Percentiles rank a stretch among this genome's conserved stretches.
These are phyloP conservation scores for Sclerotinia subarctica DNA, from an alignment of 2,329 filamentous ascomycete species.

Conservation along the genomic window DNA sequence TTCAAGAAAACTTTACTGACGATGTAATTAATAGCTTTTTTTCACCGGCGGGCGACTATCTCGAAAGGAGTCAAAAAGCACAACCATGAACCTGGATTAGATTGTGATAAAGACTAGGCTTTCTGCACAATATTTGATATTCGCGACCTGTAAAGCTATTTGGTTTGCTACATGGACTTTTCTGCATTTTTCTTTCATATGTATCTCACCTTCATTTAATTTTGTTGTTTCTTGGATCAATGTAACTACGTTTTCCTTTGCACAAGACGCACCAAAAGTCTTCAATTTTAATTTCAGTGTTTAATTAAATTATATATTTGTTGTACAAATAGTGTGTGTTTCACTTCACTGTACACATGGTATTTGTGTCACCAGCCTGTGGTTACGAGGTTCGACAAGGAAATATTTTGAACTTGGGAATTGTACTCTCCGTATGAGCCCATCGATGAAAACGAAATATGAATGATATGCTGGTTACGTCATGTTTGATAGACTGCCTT, in stretches of 20 bases:
- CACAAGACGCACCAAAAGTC: not conserved
- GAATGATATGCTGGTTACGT: not conserved
- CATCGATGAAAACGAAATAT: not conserved
- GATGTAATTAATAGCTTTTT: not conserved
- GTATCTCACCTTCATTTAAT: not conserved
- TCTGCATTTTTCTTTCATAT: not conserved
- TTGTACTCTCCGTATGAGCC: not conserved
- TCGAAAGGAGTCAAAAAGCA: constrained; percentile 24
- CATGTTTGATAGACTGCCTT: not conserved
- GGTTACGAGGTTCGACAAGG: not conserved
- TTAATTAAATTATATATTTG: not conserved
- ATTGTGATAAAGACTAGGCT: not conserved
- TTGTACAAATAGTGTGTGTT: not conserved
- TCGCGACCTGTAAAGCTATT: not conserved
- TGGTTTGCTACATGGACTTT: not conserved
- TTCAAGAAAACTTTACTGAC: not conserved
- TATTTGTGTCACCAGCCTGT: not conserved
- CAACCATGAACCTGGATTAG: not conserved
- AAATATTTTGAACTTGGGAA: not conserved
- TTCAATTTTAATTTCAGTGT: not conserved
- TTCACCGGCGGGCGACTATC: constrained; percentile 12
- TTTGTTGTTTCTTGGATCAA: not conserved
- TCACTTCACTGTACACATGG: not conserved
- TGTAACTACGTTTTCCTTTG: not conserved
- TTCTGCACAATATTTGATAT: not conserved